Evolutionary conservation across 2,329 filamentous ascomycete species (phyloP), one percentile per base, ranked within the genome.

Genomic region (Sphaceloma murrayae): DNA sequence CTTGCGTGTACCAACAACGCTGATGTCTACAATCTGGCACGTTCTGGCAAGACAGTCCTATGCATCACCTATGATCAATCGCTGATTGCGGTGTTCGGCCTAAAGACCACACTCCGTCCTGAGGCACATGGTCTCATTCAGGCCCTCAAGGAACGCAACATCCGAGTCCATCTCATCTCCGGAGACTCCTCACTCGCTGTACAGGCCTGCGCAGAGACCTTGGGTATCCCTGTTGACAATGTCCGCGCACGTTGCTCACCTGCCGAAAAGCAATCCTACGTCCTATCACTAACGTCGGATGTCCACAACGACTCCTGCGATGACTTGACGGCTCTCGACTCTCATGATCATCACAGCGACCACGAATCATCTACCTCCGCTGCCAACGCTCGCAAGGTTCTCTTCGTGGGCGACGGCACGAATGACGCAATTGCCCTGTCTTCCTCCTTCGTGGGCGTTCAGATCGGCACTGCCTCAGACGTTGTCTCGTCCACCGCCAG

Each of bases 341-440:
- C 16, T 19, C 19, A 43, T 14, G 36, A 30, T 13, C 22, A 26
- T 16, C 19, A 30, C 21, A 17, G 13, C 17, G 4, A 30, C 13
- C 21, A 39, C 3, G 3, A 31, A 3, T 22, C 13, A 5, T 22
- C 7, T 1, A 38, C 16, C 27, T 14, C 32, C 5, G 13, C 39
- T 10, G 27, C 33, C 21, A 45, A 49, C 11, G 47, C 34, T 8
- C 54, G 51, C n/a, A 51, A 71, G 1, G 72, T 85, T 13, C 60
- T 87, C 4, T 88, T 89, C 59, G 73, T 75, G 40, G 84, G 84
- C 24, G 84, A 89, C 53, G 85, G 85, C 1, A 86, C 81, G 10
- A 89, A 89, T 58, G 84, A 89, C 54, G 80, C 84, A 0, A 69
- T 76, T 2, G 84, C 84, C 0, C 68, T 89, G 2, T 77, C 81